These are phyloP conservation scores for Talaromyces sp. DNA, from an alignment of 2,329 filamentous ascomycete species.

Conservation along the genomic window DNA sequence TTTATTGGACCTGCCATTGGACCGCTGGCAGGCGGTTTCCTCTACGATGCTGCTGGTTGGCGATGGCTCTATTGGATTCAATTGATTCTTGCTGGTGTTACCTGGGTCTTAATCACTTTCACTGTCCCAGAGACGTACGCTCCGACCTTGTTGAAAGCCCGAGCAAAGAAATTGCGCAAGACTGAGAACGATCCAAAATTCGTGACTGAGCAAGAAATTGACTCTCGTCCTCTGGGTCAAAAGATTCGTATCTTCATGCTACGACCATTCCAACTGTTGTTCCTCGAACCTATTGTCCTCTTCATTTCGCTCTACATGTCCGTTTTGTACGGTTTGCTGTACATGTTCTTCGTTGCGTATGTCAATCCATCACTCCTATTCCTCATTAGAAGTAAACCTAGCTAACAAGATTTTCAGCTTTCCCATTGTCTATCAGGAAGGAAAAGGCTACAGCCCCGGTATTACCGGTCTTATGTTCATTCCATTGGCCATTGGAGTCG, in stretches of 20 bases:
- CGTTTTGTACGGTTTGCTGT: slow-evolving; percentile 57
- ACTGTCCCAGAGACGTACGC: slow-evolving; percentile 90
- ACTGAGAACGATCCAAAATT: slow-evolving; percentile 63
- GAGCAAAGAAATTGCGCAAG: slow-evolving; percentile 70
- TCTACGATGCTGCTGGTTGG: slow-evolving; percentile 69
- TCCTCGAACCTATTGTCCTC: slow-evolving; percentile 79
- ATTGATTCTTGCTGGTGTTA: slow-evolving; percentile 66
- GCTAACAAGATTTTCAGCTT: slow-evolving; percentile 27
- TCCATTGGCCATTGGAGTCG: slow-evolving; percentile 71
- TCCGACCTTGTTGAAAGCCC: slow-evolving; percentile 67
- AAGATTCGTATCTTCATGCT: slow-evolving; percentile 71
- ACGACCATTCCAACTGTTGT: slow-evolving; percentile 80
- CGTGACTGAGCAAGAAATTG: slow-evolving; percentile 78
- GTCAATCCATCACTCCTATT: slow-evolving; percentile 43
- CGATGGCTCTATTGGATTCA: slow-evolving; percentile 87
- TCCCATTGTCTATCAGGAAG: slow-evolving; percentile 67
- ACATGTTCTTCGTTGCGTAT: slow-evolving; percentile 52
- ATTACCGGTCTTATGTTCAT: slow-evolving; percentile 85
- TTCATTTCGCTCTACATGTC: slow-evolving; percentile 83
- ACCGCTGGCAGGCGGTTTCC: slow-evolving; percentile 72
- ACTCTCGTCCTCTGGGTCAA: slow-evolving; percentile 65
- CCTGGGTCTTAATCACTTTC: slow-evolving; percentile 75
- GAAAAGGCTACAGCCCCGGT: slow-evolving; percentile 72
- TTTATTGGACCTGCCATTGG: slow-evolving; percentile 78
- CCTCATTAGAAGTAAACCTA: slow-evolving; percentile 13